A percentile compares a stretch with the other conserved stretches of the same genome.
These are phyloP conservation scores for Globisporangium ultimum DNA, from an alignment of 352 stramenopile species.

Conservation along the genomic window DNA sequence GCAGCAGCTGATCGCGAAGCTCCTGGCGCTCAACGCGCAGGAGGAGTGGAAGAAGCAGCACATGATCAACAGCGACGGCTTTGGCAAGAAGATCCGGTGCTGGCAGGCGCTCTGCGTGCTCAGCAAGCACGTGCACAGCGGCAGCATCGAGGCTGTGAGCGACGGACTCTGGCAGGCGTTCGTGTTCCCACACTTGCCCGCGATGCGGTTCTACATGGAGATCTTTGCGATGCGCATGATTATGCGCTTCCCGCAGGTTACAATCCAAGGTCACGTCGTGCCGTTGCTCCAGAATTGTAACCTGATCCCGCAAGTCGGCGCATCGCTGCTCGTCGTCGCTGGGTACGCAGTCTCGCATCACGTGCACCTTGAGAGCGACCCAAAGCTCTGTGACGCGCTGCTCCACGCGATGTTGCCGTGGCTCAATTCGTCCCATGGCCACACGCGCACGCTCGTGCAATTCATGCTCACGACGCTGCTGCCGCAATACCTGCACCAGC, in stretches of 20 bases:
- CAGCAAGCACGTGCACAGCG: conserved; percentile 36
- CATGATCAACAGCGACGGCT: conserved; percentile 84
- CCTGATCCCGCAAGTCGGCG: conserved; percentile 66
- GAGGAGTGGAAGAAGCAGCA: conserved; percentile 74
- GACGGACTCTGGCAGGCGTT: conserved; percentile 49
- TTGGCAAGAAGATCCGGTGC: conserved; percentile 68
- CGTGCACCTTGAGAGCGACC: conserved; percentile 16
- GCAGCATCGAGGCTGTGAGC: conserved; percentile 25
- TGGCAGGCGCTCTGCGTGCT: conserved; percentile 82
- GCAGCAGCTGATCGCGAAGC: conserved; percentile 25
- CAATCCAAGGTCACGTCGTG: conserved; percentile 39
- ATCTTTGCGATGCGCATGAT: conserved; percentile 72
- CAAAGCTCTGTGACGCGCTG: conserved; percentile 13
- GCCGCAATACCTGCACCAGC: conserved; percentile 48
- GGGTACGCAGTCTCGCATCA: conserved; percentile 33
- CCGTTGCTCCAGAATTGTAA: conserved; percentile 68
- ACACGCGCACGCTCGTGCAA: conserved; percentile 78
- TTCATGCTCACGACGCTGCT: conserved; percentile 66
- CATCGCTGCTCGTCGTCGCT: conserved; percentile 57
- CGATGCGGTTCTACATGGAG: conserved; percentile 82
- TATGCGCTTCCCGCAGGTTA: conserved; percentile 40
- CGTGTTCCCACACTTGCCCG: conserved; percentile 52
- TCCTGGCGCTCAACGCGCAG: conserved; percentile 53
- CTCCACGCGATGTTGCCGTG: conserved; percentile 64
- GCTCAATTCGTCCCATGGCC: conserved; percentile 77